A percentile compares a stretch with the other conserved stretches of the same genome.
These are phyloP conservation scores for Austroboletus festivus DNA, from an alignment of 768 basidiomycete genomes.

Conservation along the genomic window DNA sequence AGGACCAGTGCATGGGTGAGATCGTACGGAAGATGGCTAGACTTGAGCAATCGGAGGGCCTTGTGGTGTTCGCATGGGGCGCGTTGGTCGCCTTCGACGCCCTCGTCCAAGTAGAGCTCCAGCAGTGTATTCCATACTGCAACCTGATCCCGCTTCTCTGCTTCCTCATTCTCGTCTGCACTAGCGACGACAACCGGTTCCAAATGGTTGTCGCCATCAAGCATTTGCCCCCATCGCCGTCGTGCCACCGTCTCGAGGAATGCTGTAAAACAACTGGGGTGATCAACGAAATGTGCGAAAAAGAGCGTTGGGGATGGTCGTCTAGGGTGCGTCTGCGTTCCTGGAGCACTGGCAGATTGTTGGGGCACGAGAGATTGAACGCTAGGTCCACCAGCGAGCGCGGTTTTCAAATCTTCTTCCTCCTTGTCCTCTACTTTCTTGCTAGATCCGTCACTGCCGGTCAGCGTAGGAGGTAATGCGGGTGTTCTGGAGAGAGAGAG, in stretches of 20 bases:
- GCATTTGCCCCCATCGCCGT: constrained; percentile 74
- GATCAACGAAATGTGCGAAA: constrained; percentile 93
- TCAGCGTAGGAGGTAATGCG: constrained; percentile 39
- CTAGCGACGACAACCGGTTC: constrained; percentile 12
- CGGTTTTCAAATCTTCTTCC: constrained; percentile 17
- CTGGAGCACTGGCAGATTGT: constrained; percentile 7
- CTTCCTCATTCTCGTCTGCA: constrained; percentile 40
- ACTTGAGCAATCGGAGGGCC: constrained; percentile 68
- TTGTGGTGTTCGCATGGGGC: constrained; percentile 40
- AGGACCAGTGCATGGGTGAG: constrained; percentile 91
- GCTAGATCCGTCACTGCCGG: constrained; percentile 26
- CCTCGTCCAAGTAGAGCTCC: constrained; percentile 78
- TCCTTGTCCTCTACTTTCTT: constrained; percentile 19
- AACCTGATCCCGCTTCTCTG: constrained; percentile 65
- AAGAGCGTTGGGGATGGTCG: constrained; percentile 80
- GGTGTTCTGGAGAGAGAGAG: constrained; percentile 67
- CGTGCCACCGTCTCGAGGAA: constrained; percentile 87
- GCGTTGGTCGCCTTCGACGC: constrained; percentile 22
- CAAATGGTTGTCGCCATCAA: constrained; percentile 37
- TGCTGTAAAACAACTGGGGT: constrained; percentile 73
- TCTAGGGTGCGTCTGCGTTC: constrained; percentile 38
- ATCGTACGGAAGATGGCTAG: constrained; percentile 70
- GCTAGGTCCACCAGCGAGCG: constrained; percentile 27
- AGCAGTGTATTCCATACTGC: constrained; percentile 95
- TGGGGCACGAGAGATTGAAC: constrained; percentile 11